Evolutionary conservation across 306 rosid species (phyloP), one percentile per base, ranked within the genome.

Genomic region (Trifolium repens): DNA sequence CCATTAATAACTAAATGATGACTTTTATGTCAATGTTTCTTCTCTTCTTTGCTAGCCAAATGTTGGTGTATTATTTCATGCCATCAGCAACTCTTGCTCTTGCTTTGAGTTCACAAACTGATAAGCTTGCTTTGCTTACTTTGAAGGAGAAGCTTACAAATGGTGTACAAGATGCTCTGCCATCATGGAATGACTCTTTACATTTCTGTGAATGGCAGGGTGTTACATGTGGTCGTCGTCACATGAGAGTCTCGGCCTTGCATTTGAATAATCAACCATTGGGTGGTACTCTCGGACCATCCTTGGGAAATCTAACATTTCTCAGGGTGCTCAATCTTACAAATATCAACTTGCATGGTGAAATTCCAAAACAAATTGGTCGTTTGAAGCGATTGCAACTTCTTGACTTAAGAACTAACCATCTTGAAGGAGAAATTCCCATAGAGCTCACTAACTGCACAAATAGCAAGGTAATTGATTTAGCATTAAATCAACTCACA

Each of bases 131-230:
- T 53, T 22, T 81, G 69, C 46, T 55, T 19, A 12, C 61, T 55
- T 19, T 55, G 27, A 55, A 55, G 0, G 61, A 55, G 9, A 55
- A 55, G 6, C 66, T 70, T 16, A 71, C 81, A 1, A 71, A 76
- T 43, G 42, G 78, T 55, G 32, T 10, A 5, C 75, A 47, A 13
- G 27, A 71, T 37, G 42, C 55, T n/a, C 26, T 81, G 5, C 78
- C 81, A 71, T 71, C 81, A 71, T 81, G 84, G 84, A 81, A 81
- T 15, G 19, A 76, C 0, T 81, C 85, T 32, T 24, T 54, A 8
- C 78, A 34, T 69, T 75, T 69, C 15, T 75, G 78, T 57, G n/a
- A 76, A 12, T 76, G 81, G 85, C 17, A 76, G 6, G 85, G 78
- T 5, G 71, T 81, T 37, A 6, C 4, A 26, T 81, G 85, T 26